Base-by-base conservation (phyloP, 2,329 filamentous ascomycete genomes). In the Emericellopsis atlantica region DNA sequence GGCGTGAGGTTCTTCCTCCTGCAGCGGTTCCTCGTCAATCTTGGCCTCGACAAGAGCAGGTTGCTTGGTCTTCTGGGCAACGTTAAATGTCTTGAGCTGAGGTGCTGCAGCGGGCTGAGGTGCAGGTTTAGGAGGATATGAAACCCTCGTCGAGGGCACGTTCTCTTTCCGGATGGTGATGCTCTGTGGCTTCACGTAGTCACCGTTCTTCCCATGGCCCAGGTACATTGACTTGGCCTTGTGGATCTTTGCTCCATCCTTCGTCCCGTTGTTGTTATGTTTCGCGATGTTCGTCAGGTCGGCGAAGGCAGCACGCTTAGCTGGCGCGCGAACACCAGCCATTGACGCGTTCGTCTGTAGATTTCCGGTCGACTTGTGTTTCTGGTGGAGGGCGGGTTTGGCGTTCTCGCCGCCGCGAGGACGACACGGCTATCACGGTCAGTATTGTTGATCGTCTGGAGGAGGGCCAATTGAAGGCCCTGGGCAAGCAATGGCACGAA, bases 271-370 rank as follows among this genome's bases (percentile, higher is more conserved):
- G 24, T 21, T 38, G 31, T 49, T 47, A 36, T 58, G 56, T 45
- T 65, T 63, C 33, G 68, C 54, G 36, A 72, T 79, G 54, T 89
- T 90, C 67, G 84, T 92, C 46, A 92, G 74, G 57, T 94, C 88
- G 39, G 76, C 84, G 60, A 93, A 88, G 11, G 79, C 85, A 46
- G 80, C 79, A 49, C 88, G 79, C 66, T 89, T 92, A 42, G 79
- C 69, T 43, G 75, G 56, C 32, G 59, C 60, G 24, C 59, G 60
- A 33, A 63, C 50, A 31, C 60, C 60, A 18, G 45, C 46, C 16
- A 46, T 44, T 11, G 49, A 39, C 4, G 46, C 47, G 51, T 54
- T 57, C 32, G 44, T 48, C 24, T 50, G 47, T 36, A 84, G 49
- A 71, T 73, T 61, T 62, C 81, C 60, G 59, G 78, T 79, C 8